Conservation (phyloP, 2,329 filamentous ascomycete genomes). For the Phoma herbarum region DNA sequence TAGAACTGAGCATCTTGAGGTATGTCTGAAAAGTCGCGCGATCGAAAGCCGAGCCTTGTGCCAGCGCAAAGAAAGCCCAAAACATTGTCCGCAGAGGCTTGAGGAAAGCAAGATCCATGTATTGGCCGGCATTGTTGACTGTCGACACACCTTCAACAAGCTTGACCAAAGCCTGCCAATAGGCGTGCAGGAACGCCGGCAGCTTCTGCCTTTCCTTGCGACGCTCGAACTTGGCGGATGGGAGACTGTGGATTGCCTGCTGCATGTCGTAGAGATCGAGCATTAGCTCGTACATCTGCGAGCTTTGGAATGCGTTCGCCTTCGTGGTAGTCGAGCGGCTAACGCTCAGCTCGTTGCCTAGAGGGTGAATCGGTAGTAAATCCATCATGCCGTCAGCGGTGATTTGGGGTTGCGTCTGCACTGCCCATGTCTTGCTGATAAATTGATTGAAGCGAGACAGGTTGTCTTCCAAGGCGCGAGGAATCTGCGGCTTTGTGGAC, state of each 20-base stretch:
- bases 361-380: conserved; percentile 54
- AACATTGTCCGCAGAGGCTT: conserved; percentile 53
- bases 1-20: conserved; percentile 50
- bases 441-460: conserved; percentile 42
- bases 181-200: conserved; percentile 41
- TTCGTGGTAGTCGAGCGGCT: conserved; percentile 28
- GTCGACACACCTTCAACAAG: conserved; percentile 29
- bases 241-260: conserved; percentile 36
- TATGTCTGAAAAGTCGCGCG: conserved; percentile 65
- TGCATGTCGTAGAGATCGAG: conserved; percentile 46
- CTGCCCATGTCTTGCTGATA: conserved; percentile 38
- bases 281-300: conserved; percentile 42
- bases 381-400: conserved; percentile 21
- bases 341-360: conserved; percentile 57
- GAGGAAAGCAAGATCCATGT: conserved; percentile 27
- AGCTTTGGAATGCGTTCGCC: conserved; percentile 26
- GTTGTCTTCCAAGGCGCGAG: conserved; percentile 8
- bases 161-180: conserved; percentile 33
- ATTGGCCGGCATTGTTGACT: conserved; percentile 17
- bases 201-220: conserved; percentile 49
- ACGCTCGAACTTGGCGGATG: conserved; percentile 45
- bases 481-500: background rate
- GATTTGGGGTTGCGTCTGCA: conserved; percentile 21
- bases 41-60: conserved; percentile 56
- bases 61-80: conserved; percentile 59